Evolutionary conservation across 345 rosid species (phyloP).

Genomic region (Luvunga scandens): DNA sequence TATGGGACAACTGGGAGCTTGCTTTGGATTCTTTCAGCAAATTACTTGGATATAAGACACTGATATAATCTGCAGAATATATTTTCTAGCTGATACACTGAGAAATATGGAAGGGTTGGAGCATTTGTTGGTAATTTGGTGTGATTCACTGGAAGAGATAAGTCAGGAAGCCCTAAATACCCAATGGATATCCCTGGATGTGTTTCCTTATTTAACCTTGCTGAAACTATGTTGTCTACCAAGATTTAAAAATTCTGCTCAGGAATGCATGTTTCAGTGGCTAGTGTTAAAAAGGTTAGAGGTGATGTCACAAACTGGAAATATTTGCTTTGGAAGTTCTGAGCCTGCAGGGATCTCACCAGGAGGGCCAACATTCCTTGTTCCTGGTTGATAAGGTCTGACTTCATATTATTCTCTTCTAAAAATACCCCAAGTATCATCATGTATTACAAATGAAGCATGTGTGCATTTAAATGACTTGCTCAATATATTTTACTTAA

Average conservation of each 20-base stretch:
- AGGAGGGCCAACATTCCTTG: not conserved
- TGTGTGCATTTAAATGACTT: no score
- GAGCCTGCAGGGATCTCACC: no score
- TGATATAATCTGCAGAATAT: not conserved
- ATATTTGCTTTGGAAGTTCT: no score
- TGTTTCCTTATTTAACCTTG: constrained; percentile 5
- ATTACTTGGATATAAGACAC: not conserved
- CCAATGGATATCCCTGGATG: not conserved
- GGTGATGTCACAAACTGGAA: not conserved
- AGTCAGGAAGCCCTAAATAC: no score
- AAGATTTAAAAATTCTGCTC: constrained; percentile 9
- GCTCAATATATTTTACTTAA: no score
- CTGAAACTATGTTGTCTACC: not conserved
- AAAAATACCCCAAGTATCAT: no score
- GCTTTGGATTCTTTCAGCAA: not conserved
- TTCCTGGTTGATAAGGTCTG: not conserved
- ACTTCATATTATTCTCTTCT: no score
- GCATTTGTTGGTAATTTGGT: fast-evolving
- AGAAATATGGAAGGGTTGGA: not conserved
- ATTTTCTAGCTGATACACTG: not conserved
- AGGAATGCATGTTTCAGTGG: not conserved
- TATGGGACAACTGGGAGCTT: not conserved
- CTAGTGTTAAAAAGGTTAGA: not conserved
- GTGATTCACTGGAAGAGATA: not conserved
- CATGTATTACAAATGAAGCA: no score